Percentiles rank a stretch among this genome's conserved stretches.
These are phyloP conservation scores for Aciculosporium take DNA, from an alignment of 2,329 filamentous ascomycete genomes.

Conservation along the genomic window DNA sequence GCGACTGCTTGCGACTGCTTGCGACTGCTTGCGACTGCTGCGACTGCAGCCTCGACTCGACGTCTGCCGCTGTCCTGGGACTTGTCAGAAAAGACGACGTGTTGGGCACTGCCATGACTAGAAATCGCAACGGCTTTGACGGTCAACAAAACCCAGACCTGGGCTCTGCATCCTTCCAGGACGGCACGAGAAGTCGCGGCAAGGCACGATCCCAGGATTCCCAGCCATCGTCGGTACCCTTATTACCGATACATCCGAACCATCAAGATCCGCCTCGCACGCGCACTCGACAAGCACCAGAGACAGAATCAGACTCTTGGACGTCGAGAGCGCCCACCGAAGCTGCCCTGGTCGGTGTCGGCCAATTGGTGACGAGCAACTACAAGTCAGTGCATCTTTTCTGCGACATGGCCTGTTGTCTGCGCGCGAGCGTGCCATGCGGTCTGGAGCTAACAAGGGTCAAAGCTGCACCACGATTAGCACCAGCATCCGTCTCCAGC, in stretches of 20 bases:
- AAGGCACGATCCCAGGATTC: not conserved
- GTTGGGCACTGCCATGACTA: not conserved
- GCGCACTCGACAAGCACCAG: not conserved
- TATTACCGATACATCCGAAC: not conserved
- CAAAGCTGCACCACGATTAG: not conserved
- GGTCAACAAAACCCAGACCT: not conserved
- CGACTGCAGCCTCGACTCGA: not conserved
- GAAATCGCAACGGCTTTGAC: not conserved
- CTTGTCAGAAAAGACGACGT: not conserved
- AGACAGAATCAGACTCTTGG: no score
- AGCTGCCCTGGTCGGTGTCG: not conserved
- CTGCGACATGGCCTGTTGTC: not conserved
- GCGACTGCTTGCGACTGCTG: not conserved
- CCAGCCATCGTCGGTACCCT: not conserved
- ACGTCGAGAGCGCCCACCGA: no score
- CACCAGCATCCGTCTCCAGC: not conserved
- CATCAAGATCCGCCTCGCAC: not conserved
- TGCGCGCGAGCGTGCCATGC: not conserved
- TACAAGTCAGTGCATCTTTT: not conserved
- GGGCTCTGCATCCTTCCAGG: not conserved
- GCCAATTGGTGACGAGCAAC: not conserved
- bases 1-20: not conserved
- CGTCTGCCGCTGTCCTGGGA: not conserved
- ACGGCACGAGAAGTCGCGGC: not conserved
- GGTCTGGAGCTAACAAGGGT: not conserved